Conservation (phyloP, 2,329 filamentous ascomycete species). For the Claviceps cyperi region DNA sequence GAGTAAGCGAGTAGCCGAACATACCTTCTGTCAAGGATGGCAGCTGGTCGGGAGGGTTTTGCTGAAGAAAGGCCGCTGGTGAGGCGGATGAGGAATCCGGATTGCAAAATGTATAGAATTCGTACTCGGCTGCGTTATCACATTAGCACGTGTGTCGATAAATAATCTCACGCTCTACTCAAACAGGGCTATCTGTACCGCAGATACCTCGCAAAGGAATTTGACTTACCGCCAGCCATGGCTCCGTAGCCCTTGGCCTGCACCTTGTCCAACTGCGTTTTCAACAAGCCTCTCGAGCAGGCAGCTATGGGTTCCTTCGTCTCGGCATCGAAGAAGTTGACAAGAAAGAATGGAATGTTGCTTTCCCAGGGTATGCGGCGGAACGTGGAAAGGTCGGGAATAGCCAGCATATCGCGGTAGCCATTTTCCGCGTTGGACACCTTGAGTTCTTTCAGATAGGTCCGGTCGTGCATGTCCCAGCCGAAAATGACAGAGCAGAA, state of each 20-base stretch:
- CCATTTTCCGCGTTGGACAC: constrained; percentile 87
- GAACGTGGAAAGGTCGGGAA: constrained; percentile 65
- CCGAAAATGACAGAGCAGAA: constrained; percentile 93
- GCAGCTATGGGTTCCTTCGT: constrained; percentile 56
- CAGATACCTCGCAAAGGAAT: not conserved
- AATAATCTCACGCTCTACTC: not conserved
- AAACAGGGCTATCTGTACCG: not conserved
- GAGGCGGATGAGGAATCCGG: constrained; percentile 43
- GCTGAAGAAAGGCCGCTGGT: constrained; percentile 57
- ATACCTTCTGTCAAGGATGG: constrained; percentile 80
- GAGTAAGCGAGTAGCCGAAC: constrained; percentile 86
- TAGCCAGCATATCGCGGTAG: constrained; percentile 71
- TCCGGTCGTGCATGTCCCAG: constrained; percentile 94
- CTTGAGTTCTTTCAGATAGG: constrained; percentile 70
- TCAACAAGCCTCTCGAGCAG: constrained; percentile 66
- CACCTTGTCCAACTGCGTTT: constrained; percentile 52
- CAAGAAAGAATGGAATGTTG: constrained; percentile 70
- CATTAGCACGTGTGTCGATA: not conserved
- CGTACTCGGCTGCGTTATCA: constrained; percentile 61
- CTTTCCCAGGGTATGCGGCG: constrained; percentile 84
- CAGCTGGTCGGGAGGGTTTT: constrained; percentile 59
- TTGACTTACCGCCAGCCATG: constrained; percentile 68
- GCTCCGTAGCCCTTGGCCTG: constrained; percentile 57
- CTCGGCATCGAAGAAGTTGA: constrained; percentile 74
- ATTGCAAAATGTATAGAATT: constrained; percentile 81